Evolutionary conservation across 2,329 filamentous ascomycete genomes (phyloP), one percentile per base, ranked within the genome.

Genomic region (Aspergillus sp.): DNA sequence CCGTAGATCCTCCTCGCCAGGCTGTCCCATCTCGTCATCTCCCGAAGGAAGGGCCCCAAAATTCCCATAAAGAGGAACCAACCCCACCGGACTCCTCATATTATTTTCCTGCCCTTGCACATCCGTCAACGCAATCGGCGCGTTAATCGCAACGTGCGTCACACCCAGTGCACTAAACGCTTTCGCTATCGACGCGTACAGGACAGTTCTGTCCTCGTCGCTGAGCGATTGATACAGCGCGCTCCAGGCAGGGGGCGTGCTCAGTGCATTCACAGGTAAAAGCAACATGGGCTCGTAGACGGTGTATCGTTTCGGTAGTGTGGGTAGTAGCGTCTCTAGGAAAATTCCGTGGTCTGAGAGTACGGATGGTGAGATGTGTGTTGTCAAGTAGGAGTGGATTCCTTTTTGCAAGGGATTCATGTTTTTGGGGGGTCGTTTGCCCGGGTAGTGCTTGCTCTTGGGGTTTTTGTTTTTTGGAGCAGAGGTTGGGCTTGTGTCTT

Each of bases 51-150:
- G 52, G 0, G 85, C 82, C 0, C 91, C 91, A 72, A 96, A 96
- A 71, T 89, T 81, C 22, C 92, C 92, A 71, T 88, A 79, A 0
- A 97, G 78, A 20, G 89, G 87, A 2, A 83, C 81, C 31, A 97
- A 80, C 18, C 88, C 84, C 47, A 81, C 84, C 0, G 94, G 94
- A 52, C 87, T 87, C 49, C 93, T 86, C 58, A 96, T 81, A 14
- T 89, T 77, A 71, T 96, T 96, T 65, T 88, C 84, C 18, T 69
- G 66, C 3, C 72, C 70, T n/a, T 69, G 58, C 0, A 61, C 47
- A 54, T 68, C 66, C 7, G 62, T 71, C 50, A 65, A 63, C 1
- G 80, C 78, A 24, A 88, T 88, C 0, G 85, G 84, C 2, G 82
- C 81, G 67, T 86, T 87, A 56, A 84, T 72, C 0, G 85, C 86